Base-by-base conservation (phyloP, 1,139 yeast genomes). In the Saccharomyces hybrid region DNA sequence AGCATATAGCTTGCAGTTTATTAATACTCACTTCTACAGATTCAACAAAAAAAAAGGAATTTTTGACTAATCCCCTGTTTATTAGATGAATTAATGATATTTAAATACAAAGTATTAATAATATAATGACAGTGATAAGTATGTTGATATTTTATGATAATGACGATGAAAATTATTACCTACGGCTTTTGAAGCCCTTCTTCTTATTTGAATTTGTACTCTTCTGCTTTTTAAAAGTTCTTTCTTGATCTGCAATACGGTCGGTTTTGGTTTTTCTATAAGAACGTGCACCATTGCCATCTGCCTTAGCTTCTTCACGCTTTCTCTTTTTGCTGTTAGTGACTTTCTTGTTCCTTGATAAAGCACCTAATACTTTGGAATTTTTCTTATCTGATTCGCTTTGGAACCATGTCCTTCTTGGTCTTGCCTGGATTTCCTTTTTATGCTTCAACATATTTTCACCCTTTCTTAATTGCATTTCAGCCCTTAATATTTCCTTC, bases 401-500 rank as follows among this genome's bases (percentile, higher is more conserved):
- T 70, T 88, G 95, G 72, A 93, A 93, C 99, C 99, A 93, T 0
- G 99, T 93, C 74, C 99, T 83, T 73, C 82, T 89, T 32, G 99
- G 99, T 66, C 98, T 80, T 1, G 96, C 76, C 61, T 82, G 81
- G 66, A 93, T 93, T 70, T 93, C 99, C 53, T 81, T 81, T 60
- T 82, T 82, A 65, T 88, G 90, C 65, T 81, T 86, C 63, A 95
- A 74, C 65, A 93, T 66, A 69, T 93, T 93, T 62, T 85, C 85
- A 55, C 96, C 96, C 71, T 88, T 89, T 60, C 80, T 81, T 54
- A 93, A 72, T 68, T 93, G 95, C 85, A 90, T 85, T 73, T 93
- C 99, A 1, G 98, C 98, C 57, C 81, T 82, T 46, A 88, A 71
- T 50, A 93, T 75, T 67, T 89, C 93, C 71, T 91, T 91, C 62